These are phyloP conservation scores for Heterobasidion irregulare DNA, from an alignment of 1,284 basidiomycete genomes.

Conservation along the genomic window DNA sequence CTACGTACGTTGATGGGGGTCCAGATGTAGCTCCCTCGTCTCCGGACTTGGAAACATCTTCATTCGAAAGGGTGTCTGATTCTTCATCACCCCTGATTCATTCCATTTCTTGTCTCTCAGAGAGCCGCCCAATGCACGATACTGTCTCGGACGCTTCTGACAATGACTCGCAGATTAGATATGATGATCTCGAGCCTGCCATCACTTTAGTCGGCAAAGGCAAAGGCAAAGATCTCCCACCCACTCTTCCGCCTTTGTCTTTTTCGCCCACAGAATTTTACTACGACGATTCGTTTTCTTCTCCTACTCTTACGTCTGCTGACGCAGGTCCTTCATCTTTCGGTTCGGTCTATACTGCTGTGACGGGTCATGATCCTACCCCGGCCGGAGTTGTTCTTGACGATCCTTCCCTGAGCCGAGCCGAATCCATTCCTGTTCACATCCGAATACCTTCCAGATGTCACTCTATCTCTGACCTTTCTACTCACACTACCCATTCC, in stretches of 20 bases:
- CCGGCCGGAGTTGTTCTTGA: slow-evolving; percentile 10
- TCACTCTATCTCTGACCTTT: slow-evolving; percentile 50
- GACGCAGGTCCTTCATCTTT: slow-evolving; percentile 51
- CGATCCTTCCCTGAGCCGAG: slow-evolving; percentile 9
- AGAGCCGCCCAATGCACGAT: not conserved
- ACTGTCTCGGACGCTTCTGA: not conserved
- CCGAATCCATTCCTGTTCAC: slow-evolving; percentile 13
- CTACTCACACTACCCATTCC: slow-evolving; percentile 33
- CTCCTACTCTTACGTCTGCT: slow-evolving; percentile 19
- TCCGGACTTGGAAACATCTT: slow-evolving; percentile 12
- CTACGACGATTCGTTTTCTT: slow-evolving; percentile 34
- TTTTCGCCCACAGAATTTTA: slow-evolving; percentile 46
- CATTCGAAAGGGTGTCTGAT: slow-evolving; percentile 8
- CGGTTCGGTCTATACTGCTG: slow-evolving; percentile 24
- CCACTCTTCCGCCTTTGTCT: slow-evolving; percentile 53
- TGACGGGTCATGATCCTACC: slow-evolving; percentile 13
- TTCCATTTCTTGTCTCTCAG: not conserved
- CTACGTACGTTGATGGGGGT: slow-evolving; percentile 22
- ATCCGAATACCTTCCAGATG: slow-evolving; percentile 31
- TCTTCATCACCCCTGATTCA: not conserved
- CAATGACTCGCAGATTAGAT: not conserved
- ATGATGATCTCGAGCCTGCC: not conserved
- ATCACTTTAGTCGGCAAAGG: slow-evolving; percentile 22
- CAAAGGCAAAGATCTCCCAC: slow-evolving; percentile 51
- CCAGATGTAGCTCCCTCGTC: slow-evolving; percentile 32